Evolutionary conservation across 2,329 filamentous ascomycete genomes (phyloP).

Genomic region (Verticillium dahliae): DNA sequence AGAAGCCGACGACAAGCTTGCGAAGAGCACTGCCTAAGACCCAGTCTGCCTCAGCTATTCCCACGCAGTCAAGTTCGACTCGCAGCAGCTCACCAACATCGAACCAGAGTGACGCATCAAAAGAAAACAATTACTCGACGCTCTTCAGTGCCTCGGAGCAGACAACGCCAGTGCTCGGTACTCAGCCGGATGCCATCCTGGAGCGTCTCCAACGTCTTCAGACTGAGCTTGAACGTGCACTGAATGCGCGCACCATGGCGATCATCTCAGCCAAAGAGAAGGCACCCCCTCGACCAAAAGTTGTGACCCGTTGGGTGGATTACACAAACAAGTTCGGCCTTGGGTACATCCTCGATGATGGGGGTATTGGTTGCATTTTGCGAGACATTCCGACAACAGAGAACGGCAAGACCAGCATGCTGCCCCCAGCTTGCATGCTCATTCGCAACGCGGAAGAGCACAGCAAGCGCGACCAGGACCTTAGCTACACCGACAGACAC

Average conservation of each 20-base stretch:
- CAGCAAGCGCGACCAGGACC: slow-evolving; percentile 54
- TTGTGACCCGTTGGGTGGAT: slow-evolving; percentile 78
- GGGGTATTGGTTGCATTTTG: slow-evolving; percentile 68
- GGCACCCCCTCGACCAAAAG: slow-evolving; percentile 50
- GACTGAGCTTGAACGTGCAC: slow-evolving; percentile 52
- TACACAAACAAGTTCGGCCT: slow-evolving; percentile 84
- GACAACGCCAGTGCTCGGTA: slow-evolving; percentile 41
- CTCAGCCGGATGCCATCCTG: slow-evolving; percentile 52
- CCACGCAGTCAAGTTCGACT: slow-evolving; percentile 3
- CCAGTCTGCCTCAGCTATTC: slow-evolving; percentile 9
- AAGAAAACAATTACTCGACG: slow-evolving; percentile 32
- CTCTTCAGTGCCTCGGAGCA: slow-evolving; percentile 51
- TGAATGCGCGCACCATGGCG: slow-evolving; percentile 58
- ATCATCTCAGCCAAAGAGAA: slow-evolving; percentile 49
- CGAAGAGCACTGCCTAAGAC: slow-evolving; percentile 9
- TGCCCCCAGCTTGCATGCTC: slow-evolving; percentile 66
- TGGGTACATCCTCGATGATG: slow-evolving; percentile 77
- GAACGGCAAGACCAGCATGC: slow-evolving; percentile 40
- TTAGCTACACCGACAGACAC: slow-evolving; percentile 47
- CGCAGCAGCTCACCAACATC: slow-evolving; percentile 8
- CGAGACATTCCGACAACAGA: slow-evolving; percentile 47
- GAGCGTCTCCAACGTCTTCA: slow-evolving; percentile 50
- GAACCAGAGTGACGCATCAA: slow-evolving; percentile 14
- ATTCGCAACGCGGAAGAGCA: slow-evolving; percentile 67
- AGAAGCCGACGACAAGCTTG: slow-evolving; percentile 1